phyloP scores from a whole-genome alignment of 495 filamentous ascomycete species.

The Podospora didyma region DNA sequence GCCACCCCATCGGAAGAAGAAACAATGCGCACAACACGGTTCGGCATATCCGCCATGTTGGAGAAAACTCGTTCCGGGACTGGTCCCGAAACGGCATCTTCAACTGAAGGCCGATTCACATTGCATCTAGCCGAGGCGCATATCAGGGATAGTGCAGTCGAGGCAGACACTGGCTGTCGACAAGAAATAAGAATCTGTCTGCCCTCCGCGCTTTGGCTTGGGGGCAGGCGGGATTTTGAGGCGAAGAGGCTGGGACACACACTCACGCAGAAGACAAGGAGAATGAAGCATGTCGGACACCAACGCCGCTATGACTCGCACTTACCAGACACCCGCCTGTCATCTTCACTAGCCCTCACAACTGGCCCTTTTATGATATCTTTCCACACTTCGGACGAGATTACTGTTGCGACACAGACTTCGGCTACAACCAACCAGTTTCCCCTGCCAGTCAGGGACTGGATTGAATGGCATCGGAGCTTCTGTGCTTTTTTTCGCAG shows the following conservation, averaged over 20 bases:
- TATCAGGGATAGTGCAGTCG: slow-evolving; percentile 35
- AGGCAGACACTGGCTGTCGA: slow-evolving; percentile 46
- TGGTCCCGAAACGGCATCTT: slow-evolving; percentile 22
- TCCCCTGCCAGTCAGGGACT: slow-evolving; percentile 19
- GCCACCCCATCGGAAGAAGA: slow-evolving; percentile 22
- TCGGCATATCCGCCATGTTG: slow-evolving; percentile 22
- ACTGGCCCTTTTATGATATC: background rate
- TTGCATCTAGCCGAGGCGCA: slow-evolving; percentile 29
- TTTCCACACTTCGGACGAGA: slow-evolving; percentile 10
- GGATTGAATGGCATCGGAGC: background rate
- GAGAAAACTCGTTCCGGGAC: slow-evolving; percentile 17
- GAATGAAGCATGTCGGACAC: background rate
- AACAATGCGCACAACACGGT: slow-evolving; percentile 22
- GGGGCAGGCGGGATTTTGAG: slow-evolving; percentile 5
- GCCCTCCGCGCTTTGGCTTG: no score
- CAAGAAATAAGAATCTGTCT: slow-evolving; percentile 25
- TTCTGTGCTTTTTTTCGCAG: slow-evolving; percentile 19
- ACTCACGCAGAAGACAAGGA: background rate
- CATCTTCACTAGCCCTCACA: background rate
- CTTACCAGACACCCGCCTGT: background rate
- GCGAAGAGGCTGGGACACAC: slow-evolving; percentile 4
- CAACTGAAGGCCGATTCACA: slow-evolving; percentile 12
- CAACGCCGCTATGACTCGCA: background rate
- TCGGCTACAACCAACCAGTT: background rate
- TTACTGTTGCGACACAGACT: slow-evolving; percentile 20